phyloP scores from a whole-genome alignment of 2,329 filamentous ascomycete species.

The Beauveria asiatica region DNA sequence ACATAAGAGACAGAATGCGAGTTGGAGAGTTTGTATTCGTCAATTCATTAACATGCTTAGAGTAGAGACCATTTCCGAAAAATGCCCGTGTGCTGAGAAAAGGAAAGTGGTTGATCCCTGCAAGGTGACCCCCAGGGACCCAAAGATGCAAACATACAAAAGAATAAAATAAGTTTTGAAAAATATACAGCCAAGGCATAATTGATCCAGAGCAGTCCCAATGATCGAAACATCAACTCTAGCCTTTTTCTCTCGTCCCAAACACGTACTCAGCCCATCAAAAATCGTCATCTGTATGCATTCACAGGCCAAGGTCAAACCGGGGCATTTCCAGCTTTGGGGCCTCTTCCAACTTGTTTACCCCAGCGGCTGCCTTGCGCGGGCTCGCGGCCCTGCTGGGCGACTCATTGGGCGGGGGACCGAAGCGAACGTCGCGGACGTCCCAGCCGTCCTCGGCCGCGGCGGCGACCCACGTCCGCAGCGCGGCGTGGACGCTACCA shows the following conservation, averaged over 20 bases:
- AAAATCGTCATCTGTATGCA: constrained; percentile 16
- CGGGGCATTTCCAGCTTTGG: constrained; percentile 55
- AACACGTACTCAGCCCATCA: neutral
- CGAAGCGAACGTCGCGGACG: constrained; percentile 69
- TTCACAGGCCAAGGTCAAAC: constrained; percentile 37
- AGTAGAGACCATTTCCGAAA: constrained; percentile 15
- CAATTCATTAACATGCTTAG: constrained; percentile 32
- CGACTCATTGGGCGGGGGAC: constrained; percentile 39
- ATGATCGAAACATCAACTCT: constrained; percentile 3
- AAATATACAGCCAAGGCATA: neutral
- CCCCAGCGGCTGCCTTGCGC: constrained; percentile 25
- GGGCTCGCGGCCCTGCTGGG: constrained; percentile 19
- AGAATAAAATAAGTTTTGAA: constrained; percentile 6
- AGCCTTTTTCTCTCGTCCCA: neutral
- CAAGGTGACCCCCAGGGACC: neutral
- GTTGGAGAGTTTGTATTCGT: constrained; percentile 17
- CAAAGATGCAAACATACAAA: constrained; percentile 4
- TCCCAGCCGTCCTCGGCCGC: constrained; percentile 85
- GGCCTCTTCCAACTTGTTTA: constrained; percentile 43
- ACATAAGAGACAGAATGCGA: neutral
- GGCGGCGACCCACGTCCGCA: constrained; percentile 84
- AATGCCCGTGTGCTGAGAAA: constrained; percentile 4
- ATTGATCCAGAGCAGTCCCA: neutral
- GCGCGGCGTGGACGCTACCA: constrained; percentile 76
- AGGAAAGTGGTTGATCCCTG: neutral